Evolutionary conservation across 768 basidiomycete genomes (phyloP).

Genomic region (Pisolithus microcarpus): DNA sequence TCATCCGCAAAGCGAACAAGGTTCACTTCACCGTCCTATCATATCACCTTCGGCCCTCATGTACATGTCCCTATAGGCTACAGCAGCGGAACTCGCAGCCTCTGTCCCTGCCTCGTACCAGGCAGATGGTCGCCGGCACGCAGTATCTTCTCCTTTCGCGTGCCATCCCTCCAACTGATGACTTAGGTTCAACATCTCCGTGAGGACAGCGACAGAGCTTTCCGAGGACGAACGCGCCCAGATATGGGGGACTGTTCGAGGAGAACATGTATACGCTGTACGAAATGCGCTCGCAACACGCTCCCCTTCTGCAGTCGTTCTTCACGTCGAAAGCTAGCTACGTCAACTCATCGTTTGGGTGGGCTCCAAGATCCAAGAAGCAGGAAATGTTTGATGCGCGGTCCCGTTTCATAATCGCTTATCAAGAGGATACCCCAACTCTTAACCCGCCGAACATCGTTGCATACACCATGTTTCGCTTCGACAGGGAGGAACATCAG

Average conservation of each 20-base stretch:
- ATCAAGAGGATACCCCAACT: constrained; percentile 7
- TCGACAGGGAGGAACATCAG: constrained; percentile 58
- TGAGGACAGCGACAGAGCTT: constrained; percentile 28
- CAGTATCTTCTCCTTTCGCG: neutral
- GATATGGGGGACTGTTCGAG: constrained; percentile 49
- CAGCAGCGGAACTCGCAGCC: constrained; percentile 14
- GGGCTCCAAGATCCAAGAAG: constrained; percentile 50
- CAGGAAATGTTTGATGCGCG: constrained; percentile 52
- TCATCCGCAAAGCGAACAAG: constrained; percentile 28
- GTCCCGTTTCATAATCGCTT: constrained; percentile 55
- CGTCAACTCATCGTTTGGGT: constrained; percentile 53
- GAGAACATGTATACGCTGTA: constrained; percentile 51
- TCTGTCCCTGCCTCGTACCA: constrained; percentile 9
- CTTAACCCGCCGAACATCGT: constrained; percentile 19
- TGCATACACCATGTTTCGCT: constrained; percentile 59
- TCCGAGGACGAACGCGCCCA: constrained; percentile 28
- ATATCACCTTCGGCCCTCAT: neutral
- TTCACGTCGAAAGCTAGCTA: constrained; percentile 37
- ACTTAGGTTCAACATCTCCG: constrained; percentile 18
- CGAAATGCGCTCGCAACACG: constrained; percentile 3
- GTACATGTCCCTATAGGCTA: constrained; percentile 12
- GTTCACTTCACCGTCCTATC: constrained; percentile 11
- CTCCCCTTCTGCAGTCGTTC: neutral
- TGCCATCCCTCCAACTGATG: neutral
- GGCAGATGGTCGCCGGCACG: constrained; percentile 11